Evolutionary conservation across 495 filamentous ascomycete species (phyloP), one percentile per base, ranked within the genome.

Genomic region (Hypoxylon perforatum): DNA sequence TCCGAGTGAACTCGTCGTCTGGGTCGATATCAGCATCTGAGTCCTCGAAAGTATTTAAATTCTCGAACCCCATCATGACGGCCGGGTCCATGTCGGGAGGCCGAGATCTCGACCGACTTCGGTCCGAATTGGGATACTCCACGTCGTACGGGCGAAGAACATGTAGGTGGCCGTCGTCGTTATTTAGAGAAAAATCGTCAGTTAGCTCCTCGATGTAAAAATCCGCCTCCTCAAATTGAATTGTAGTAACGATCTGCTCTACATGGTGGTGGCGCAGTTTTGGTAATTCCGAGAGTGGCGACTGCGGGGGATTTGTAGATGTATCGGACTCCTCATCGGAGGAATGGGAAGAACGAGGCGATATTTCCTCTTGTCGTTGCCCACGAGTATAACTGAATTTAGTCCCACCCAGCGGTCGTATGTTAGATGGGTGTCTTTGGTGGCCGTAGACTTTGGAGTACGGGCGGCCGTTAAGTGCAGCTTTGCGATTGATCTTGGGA

Each of bases 281-380:
- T 38, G 73, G 62, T 12, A 65, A 69, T 21, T 78, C 76, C 41
- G 78, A 71, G n/a, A 75, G 52, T 44, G 69, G 65, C 49, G 75
- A 75, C 46, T 74, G 74, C 22, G 74, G 72, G 30, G 73, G 71
- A 25, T 69, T 73, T 47, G 62, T 63, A 42, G 67, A 75, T 42
- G 54, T 65, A 21, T 70, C 58, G 39, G 70, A 70, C 12, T 73
- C 67, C 38, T 65, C 71, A 44, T 77, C 77, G 50, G 68, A 79
- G 12, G 78, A 77, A 66, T 76, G 75, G 6, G 81, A 82, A 1
- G 82, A 81, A 33, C 78, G 82, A 39, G 84, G 84, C 9, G 84
- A 86, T 47, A 85, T 76, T 53, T 84, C 79, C 39, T 79, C 79
- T 42, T 77, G 77, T 23, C 77, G 76, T 41, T 77, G 72, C 10